Percentiles rank a stretch among this genome's conserved stretches.
Conservation (phyloP, 805 yeast species). For the Pichia scutulata region DNA sequence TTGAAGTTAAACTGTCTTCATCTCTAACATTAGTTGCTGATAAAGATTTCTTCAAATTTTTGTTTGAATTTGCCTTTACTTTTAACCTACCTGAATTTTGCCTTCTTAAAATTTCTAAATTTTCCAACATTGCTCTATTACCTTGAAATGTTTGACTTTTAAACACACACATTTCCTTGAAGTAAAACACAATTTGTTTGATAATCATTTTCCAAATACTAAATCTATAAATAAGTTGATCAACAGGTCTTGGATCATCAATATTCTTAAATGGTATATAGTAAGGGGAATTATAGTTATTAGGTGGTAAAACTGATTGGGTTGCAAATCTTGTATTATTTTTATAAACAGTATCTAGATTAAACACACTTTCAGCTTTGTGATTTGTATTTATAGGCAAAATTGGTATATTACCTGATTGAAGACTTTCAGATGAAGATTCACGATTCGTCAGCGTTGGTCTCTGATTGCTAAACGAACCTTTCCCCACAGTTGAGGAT, state of each 20-base stretch:
- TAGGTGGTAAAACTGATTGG: constrained; percentile 25
- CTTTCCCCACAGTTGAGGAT: neutral
- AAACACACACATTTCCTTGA: constrained; percentile 42
- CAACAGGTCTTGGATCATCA: constrained; percentile 35
- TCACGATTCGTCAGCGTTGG: neutral
- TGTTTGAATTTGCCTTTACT: constrained; percentile 16
- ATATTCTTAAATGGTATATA: constrained; percentile 25
- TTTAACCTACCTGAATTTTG: constrained; percentile 27
- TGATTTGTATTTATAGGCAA: neutral
- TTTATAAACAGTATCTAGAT: constrained; percentile 11
- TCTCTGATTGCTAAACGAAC: neutral
- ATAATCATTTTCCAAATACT: constrained; percentile 51
- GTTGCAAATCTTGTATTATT: constrained; percentile 14
- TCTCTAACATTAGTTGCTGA: constrained; percentile 14
- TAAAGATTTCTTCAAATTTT: constrained; percentile 18
- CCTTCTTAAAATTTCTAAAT: constrained; percentile 25
- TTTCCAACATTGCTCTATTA: constrained; percentile 45
- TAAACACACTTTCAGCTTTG: constrained; percentile 3
- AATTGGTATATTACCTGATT: neutral
- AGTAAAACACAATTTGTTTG: constrained; percentile 44
- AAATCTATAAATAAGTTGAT: constrained; percentile 44
- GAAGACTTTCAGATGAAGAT: neutral
- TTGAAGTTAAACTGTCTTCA: neutral
- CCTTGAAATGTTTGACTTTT: constrained; percentile 39
- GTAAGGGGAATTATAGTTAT: constrained; percentile 29